A percentile compares a stretch with the other conserved stretches of the same genome.
phyloP scores from a whole-genome alignment of 2,329 filamentous ascomycete genomes.

The Phyllosticta citriasiana region DNA sequence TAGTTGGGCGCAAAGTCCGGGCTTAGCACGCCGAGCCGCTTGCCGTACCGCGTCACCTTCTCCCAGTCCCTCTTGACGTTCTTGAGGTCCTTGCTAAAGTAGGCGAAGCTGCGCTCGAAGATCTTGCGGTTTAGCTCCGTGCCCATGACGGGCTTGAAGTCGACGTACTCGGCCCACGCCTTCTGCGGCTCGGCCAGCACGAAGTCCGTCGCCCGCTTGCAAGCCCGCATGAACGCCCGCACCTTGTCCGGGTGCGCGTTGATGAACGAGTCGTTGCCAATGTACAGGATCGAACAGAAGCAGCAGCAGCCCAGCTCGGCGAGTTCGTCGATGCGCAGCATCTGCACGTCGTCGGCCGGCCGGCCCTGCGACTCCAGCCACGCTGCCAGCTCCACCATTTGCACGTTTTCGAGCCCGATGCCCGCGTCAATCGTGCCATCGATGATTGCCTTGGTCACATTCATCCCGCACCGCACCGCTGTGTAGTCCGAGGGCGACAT shows the following conservation, averaged over 20 bases:
- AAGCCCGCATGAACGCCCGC: constrained; percentile 57
- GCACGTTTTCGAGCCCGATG: constrained; percentile 69
- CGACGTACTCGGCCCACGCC: constrained; percentile 60
- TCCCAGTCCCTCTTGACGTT: constrained; percentile 62
- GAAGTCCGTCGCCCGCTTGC: constrained; percentile 65
- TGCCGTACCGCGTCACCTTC: constrained; percentile 69
- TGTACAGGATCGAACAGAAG: constrained; percentile 75
- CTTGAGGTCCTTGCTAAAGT: constrained; percentile 65
- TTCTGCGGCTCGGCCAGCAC: constrained; percentile 53
- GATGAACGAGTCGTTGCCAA: constrained; percentile 64
- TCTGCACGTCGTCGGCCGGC: constrained; percentile 58
- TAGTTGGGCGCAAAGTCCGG: constrained; percentile 60
- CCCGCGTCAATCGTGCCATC: constrained; percentile 63
- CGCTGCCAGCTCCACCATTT: constrained; percentile 73
- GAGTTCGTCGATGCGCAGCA: constrained; percentile 73
- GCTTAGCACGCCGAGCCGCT: constrained; percentile 59
- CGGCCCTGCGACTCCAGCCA: constrained; percentile 58
- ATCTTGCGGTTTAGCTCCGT: constrained; percentile 64
- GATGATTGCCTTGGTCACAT: constrained; percentile 68
- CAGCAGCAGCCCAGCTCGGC: constrained; percentile 74
- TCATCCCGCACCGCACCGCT: constrained; percentile 71
- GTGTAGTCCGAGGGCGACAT: constrained; percentile 66
- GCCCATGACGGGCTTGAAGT: constrained; percentile 62
- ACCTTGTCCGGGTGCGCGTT: constrained; percentile 56
- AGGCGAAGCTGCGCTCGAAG: constrained; percentile 68